Base-by-base conservation (phyloP, 768 basidiomycete genomes). In the Tricholoma saponaceum region DNA sequence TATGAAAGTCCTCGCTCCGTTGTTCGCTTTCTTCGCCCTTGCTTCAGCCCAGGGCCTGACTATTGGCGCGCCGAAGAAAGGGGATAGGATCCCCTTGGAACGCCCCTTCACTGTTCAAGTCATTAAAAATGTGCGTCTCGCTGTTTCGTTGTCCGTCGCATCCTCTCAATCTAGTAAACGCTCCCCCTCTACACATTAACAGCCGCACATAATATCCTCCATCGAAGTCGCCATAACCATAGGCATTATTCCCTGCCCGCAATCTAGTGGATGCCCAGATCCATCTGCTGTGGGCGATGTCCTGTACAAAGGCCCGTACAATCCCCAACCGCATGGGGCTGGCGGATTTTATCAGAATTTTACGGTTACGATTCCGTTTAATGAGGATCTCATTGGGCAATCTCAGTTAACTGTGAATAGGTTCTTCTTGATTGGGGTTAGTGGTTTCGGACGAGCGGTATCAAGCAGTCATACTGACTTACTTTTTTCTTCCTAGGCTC, bases 381-480 rank as follows among this genome's bases (percentile, higher is more conserved):
- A 28, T 41, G 52, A 53, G 22, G 33, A 53, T 23, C 41, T 53
- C 37, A 53, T 53, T 39, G 52, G 52, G 13, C 18, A 23, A 23
- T 37, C 52, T 6, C 37, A 25, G 35, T 22, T 53, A 23, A 53
- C 3, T 8, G 52, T 53, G 35, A 39, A 37, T 39, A 22, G 52
- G 20, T 53, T 53, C 52, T 53, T 53, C 52, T 53, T 53, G 52
- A 53, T 53, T 23, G 52, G 52, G 33, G 52, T 53, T n/a, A 53
- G 52, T 53, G 35, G 22, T 53, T 53, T 33, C 25, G 22, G 20
- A 20, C 22, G 13, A 35, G 32, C 6, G 32, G 22, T 52, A 7
- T 23, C 8, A 22, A 32, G 51, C 12, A 14, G 37, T 18, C 13
- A 37, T 52, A n/a, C 51, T 22, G 13, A 14, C 18, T 35, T 22